Conservation (phyloP, 225 moss, liverwort and hornwort species). For the Neckera pumila region DNA sequence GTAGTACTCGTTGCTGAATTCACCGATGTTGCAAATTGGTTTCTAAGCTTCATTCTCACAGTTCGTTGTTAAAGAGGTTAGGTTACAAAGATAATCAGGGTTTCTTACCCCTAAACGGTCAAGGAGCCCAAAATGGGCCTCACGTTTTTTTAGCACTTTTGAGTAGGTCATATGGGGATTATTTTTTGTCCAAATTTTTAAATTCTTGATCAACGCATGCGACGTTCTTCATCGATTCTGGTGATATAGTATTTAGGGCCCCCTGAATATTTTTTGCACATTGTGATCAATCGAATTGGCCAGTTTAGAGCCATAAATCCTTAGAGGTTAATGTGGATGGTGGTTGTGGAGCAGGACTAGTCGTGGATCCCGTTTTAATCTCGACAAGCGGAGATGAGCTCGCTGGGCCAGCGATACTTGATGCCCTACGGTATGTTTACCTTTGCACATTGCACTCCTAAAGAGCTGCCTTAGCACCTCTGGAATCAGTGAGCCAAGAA, state of each 20-base stretch:
- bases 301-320: neutral
- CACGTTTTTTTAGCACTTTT: neutral
- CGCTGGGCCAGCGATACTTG: constrained; percentile 55
- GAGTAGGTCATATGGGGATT: neutral
- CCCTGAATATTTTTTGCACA: neutral
- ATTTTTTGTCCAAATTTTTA: neutral
- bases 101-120: neutral
- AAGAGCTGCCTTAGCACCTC: neutral
- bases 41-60: neutral
- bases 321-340: neutral
- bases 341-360: constrained; percentile 54
- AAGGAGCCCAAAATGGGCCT: neutral
- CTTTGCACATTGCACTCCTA: neutral
- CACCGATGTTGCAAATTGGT: neutral
- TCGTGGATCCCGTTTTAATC: constrained; percentile 91
- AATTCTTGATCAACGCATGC: neutral
- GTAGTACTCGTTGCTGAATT: constrained; percentile 5
- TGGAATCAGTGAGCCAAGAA: neutral
- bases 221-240: neutral
- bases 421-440: constrained; percentile 54
- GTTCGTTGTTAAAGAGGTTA: neutral
- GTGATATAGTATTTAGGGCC: neutral
- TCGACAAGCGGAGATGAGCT: constrained; percentile 92
- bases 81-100: neutral
- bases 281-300: neutral